Percentiles rank a stretch among this genome's conserved stretches.
phyloP scores from a whole-genome alignment of 2,329 filamentous ascomycete species.

The Chalara sp. region DNA sequence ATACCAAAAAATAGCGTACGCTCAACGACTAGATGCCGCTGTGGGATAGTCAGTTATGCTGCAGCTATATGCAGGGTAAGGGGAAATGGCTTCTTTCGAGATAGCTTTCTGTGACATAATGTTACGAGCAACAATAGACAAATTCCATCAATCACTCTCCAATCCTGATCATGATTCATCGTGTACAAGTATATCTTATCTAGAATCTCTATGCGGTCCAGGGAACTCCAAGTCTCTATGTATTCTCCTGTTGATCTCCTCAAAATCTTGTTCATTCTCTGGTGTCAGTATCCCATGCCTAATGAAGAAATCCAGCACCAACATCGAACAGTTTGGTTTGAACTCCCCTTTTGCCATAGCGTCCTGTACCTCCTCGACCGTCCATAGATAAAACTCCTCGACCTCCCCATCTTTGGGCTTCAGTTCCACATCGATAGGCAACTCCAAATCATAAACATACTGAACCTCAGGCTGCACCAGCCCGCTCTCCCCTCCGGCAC shows the following conservation, averaged over 20 bases:
- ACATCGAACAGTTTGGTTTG: conserved; percentile 86
- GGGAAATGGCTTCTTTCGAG: too few species aligned
- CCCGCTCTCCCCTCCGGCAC: conserved; percentile 72
- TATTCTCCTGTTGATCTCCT: conserved; percentile 67
- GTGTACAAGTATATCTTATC: not conserved
- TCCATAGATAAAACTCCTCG: conserved; percentile 73
- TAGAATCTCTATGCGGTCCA: conserved; percentile 43
- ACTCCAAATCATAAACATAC: conserved; percentile 83
- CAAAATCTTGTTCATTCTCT: conserved; percentile 72
- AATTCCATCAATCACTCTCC: too few species aligned
- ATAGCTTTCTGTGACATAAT: too few species aligned
- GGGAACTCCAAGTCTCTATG: conserved; percentile 80
- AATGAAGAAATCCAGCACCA: conserved; percentile 85
- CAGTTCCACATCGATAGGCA: conserved; percentile 61
- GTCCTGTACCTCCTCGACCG: conserved; percentile 66
- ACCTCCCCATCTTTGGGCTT: conserved; percentile 85
- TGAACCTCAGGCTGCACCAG: conserved; percentile 86
- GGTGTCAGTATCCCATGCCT: conserved; percentile 73
- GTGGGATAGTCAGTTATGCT: too few species aligned
- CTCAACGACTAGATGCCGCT: too few species aligned
- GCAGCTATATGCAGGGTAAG: too few species aligned
- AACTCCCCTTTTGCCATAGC: conserved; percentile 68
- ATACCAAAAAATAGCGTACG: not conserved
- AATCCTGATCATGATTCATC: too few species aligned
- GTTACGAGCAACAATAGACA: too few species aligned